Evolutionary conservation across 768 basidiomycete genomes (phyloP).

Genomic region (Lactarius psammicola): DNA sequence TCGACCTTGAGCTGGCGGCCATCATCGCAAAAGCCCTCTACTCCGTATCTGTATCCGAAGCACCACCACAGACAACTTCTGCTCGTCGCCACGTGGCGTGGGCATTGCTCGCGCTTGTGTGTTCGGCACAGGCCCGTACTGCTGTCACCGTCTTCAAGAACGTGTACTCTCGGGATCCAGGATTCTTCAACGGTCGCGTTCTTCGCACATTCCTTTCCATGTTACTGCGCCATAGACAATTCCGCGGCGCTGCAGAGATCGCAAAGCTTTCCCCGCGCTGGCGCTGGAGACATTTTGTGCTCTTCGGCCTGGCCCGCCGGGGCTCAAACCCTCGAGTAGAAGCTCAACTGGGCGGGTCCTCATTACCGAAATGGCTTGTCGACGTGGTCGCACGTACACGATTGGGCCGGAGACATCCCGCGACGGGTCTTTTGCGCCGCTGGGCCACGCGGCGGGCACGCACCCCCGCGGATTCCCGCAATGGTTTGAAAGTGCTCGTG

Average conservation of each 20-base stretch:
- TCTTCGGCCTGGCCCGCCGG: slow-evolving; percentile 22
- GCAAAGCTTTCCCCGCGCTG: slow-evolving; percentile 25
- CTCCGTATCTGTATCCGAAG: slow-evolving; percentile 38
- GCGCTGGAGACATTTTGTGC: slow-evolving; percentile 38
- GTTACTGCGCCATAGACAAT: slow-evolving; percentile 44
- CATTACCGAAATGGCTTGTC: slow-evolving; percentile 12
- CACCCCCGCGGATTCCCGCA: slow-evolving; percentile 8
- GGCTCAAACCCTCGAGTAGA: slow-evolving; percentile 6
- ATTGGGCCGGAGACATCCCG: slow-evolving; percentile 35
- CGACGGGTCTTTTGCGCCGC: slow-evolving; percentile 29
- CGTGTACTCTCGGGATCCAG: slow-evolving; percentile 37
- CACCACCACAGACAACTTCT: slow-evolving; percentile 41
- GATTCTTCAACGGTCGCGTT: slow-evolving; percentile 43
- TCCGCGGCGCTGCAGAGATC: slow-evolving; percentile 37
- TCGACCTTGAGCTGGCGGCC: slow-evolving; percentile 22
- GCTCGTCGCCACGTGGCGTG: slow-evolving; percentile 43
- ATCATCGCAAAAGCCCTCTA: slow-evolving; percentile 32
- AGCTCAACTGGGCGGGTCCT: slow-evolving; percentile 4
- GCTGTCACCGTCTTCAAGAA: slow-evolving; percentile 43
- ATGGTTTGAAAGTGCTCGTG: slow-evolving; percentile 18
- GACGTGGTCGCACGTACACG: slow-evolving; percentile 6
- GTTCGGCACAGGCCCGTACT: slow-evolving; percentile 38
- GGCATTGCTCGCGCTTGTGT: slow-evolving; percentile 37
- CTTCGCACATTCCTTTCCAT: slow-evolving; percentile 38
- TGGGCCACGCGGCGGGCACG: slow-evolving; percentile 15